Conservation (phyloP, 139 green algal species). For the Nannochloris sp. region DNA sequence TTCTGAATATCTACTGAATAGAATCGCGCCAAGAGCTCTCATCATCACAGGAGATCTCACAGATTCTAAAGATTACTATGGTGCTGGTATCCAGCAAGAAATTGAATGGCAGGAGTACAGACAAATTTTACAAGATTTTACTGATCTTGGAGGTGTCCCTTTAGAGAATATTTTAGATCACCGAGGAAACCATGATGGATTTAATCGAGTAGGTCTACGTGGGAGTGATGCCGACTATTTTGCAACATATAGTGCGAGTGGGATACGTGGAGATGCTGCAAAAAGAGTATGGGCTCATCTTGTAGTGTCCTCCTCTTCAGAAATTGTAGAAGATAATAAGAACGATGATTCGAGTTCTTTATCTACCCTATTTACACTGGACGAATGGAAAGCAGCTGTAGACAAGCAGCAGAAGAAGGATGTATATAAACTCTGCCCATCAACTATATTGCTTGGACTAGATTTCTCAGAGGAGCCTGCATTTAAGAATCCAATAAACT, state of each 20-base stretch:
- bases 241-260: slow-evolving; percentile 16
- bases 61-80: slow-evolving; percentile 38
- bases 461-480: slow-evolving; percentile 46
- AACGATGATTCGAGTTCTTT: background rate
- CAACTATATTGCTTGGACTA: slow-evolving; percentile 42
- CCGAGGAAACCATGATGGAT: slow-evolving; percentile 67
- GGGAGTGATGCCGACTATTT: slow-evolving; percentile 37
- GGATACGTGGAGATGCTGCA: background rate
- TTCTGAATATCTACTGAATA: slow-evolving; percentile 14
- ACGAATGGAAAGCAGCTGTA: background rate
- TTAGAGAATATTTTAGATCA: slow-evolving; percentile 39
- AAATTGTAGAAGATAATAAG: background rate
- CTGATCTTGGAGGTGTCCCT: slow-evolving; percentile 14
- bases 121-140: slow-evolving; percentile 7
- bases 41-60: slow-evolving; percentile 54
- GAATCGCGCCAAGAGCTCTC: slow-evolving; percentile 15
- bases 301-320: too few relatives aligned
- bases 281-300: background rate
- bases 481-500: slow-evolving; percentile 55
- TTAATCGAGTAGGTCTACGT: slow-evolving; percentile 31
- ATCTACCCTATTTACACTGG: background rate
- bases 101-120: slow-evolving; percentile 40
- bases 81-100: slow-evolving; percentile 28
- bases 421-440: slow-evolving; percentile 18
- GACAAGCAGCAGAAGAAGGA: background rate